These are phyloP conservation scores for Tylopilus cervinicoccineus DNA, from an alignment of 768 basidiomycete species.

Conservation along the genomic window DNA sequence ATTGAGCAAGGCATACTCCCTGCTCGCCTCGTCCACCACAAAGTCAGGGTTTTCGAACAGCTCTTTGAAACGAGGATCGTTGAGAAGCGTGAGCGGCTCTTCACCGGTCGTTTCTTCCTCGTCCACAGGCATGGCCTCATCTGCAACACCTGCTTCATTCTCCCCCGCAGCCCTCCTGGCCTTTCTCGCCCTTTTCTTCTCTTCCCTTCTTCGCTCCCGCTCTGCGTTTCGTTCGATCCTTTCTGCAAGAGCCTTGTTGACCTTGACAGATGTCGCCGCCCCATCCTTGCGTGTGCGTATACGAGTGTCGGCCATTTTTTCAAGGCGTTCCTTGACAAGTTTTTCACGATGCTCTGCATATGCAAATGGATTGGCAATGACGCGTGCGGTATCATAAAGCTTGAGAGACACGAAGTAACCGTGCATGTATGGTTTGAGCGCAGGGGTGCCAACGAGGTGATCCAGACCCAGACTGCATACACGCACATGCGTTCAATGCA, in stretches of 20 bases:
- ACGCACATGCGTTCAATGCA: background rate
- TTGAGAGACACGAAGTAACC: slow-evolving; percentile 97
- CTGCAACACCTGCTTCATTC: slow-evolving; percentile 30
- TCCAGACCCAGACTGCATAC: slow-evolving; percentile 79
- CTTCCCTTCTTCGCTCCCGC: slow-evolving; percentile 50
- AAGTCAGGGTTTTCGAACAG: slow-evolving; percentile 92
- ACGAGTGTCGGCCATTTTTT: slow-evolving; percentile 88
- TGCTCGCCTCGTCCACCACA: slow-evolving; percentile 80
- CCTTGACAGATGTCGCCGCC: slow-evolving; percentile 23
- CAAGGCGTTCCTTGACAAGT: slow-evolving; percentile 82
- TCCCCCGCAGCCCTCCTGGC: slow-evolving; percentile 35
- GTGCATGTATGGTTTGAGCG: slow-evolving; percentile 99
- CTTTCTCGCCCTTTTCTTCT: slow-evolving; percentile 48
- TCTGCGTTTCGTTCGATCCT: slow-evolving; percentile 57
- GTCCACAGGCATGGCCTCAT: slow-evolving; percentile 33
- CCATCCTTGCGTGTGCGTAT: slow-evolving; percentile 76
- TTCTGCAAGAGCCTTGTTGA: slow-evolving; percentile 85
- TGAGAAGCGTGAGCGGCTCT: slow-evolving; percentile 51
- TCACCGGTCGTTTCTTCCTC: slow-evolving; percentile 18
- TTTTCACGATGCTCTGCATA: slow-evolving; percentile 94
- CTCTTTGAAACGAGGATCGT: slow-evolving; percentile 84
- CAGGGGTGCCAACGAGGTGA: slow-evolving; percentile 90
- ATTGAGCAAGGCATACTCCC: slow-evolving; percentile 91
- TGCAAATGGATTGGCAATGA: slow-evolving; percentile 94
- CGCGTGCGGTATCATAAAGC: slow-evolving; percentile 91